Conservation (phyloP, 768 basidiomycete species). For the Phaeotremella skinneri region DNA sequence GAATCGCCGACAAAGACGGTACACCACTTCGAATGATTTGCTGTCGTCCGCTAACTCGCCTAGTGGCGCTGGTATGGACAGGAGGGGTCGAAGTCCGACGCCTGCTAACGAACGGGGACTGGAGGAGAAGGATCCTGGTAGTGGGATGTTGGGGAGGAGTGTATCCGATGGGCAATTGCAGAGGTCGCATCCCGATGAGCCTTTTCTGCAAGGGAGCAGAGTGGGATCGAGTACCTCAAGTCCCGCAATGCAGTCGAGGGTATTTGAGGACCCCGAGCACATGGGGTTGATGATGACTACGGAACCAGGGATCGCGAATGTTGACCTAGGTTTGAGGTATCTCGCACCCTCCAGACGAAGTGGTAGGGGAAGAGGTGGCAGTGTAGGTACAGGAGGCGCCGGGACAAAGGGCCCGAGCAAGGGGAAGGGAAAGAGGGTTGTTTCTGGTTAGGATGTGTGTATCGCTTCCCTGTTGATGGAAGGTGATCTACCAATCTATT, state of each 20-base stretch:
- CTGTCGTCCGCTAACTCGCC: neutral
- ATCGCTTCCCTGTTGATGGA: neutral
- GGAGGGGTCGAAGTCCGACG: neutral
- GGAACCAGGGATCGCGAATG: neutral
- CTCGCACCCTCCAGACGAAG: slow-evolving; percentile 2
- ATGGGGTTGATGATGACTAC: too few relatives aligned
- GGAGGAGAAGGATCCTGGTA: too few relatives aligned
- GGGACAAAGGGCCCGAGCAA: neutral
- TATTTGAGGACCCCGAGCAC: neutral
- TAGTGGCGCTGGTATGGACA: neutral
- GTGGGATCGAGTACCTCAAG: neutral
- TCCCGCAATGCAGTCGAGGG: neutral
- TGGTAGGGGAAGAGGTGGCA: neutral
- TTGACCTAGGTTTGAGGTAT: slow-evolving; percentile 3
- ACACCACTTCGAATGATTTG: slow-evolving; percentile 12
- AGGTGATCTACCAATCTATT: neutral
- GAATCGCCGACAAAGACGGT: slow-evolving; percentile 8
- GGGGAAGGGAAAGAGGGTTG: slow-evolving; percentile 6
- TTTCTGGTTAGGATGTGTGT: slow-evolving; percentile 5
- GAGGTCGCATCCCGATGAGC: too few relatives aligned
- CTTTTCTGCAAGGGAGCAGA: neutral
- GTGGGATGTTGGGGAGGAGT: too few relatives aligned
- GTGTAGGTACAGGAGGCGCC: neutral
- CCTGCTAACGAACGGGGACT: too few relatives aligned
- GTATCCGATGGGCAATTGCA: too few relatives aligned